These are phyloP conservation scores for Delonix regia DNA, from an alignment of 306 rosid species.

Conservation along the genomic window DNA sequence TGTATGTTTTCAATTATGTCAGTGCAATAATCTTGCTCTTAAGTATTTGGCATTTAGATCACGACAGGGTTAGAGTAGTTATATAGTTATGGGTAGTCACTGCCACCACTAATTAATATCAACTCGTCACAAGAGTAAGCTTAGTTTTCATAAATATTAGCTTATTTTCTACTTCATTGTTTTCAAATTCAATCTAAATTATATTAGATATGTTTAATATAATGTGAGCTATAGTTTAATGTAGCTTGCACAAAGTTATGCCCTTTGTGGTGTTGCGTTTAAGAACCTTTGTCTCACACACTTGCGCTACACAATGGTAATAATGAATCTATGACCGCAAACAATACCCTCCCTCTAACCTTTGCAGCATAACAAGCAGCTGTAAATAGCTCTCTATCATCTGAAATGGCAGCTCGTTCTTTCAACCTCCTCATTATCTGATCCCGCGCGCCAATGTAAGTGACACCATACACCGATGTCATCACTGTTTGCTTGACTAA, in stretches of 20 bases:
- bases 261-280: background rate
- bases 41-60: too few relatives aligned
- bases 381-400: conserved; percentile 64
- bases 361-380: conserved; percentile 94
- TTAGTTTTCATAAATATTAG: background rate
- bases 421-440: conserved; percentile 92
- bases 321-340: background rate
- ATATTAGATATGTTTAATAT: background rate
- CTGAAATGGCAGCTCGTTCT: conserved; percentile 66
- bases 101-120: background rate
- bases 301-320: background rate
- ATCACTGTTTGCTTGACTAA: conserved; percentile 99
- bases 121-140: background rate
- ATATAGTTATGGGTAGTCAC: background rate
- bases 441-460: conserved; percentile 91
- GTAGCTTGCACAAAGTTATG: background rate
- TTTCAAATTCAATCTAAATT: background rate
- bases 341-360: conserved; percentile 50
- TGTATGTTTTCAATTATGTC: background rate
- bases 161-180: background rate
- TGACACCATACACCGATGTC: conserved; percentile 99
- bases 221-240: background rate
- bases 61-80: background rate
- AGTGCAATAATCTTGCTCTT: background rate
- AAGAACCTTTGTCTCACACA: background rate